These are phyloP conservation scores for Streptanthus diversifolius DNA, from an alignment of 345 rosid genomes.

Conservation along the genomic window DNA sequence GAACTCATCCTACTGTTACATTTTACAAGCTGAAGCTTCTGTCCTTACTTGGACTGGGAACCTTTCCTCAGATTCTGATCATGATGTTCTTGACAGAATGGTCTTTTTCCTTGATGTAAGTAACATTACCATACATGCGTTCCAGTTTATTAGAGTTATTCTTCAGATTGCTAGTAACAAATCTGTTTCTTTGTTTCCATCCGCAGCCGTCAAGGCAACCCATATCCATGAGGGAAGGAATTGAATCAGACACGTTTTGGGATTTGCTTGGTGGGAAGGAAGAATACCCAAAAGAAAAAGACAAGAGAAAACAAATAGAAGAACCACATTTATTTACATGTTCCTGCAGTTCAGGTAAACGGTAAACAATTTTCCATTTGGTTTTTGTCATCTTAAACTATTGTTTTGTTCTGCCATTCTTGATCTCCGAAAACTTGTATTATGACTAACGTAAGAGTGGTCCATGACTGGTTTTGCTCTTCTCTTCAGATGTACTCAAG, in stretches of 20 bases:
- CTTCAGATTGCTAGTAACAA: background rate
- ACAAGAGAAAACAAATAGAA: conserved; percentile 43
- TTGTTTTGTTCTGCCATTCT: conserved; percentile 42
- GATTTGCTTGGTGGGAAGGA: conserved; percentile 70
- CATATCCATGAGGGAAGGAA: conserved; percentile 67
- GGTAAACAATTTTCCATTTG: conserved; percentile 33
- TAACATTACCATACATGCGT: background rate
- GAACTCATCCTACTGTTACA: conserved; percentile 78
- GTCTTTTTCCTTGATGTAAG: conserved; percentile 66
- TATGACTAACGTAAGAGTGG: conserved; percentile 43
- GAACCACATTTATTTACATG: conserved; percentile 62
- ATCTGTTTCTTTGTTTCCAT: conserved; percentile 13
- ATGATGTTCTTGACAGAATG: conserved; percentile 74
- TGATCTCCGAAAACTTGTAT: conserved; percentile 45
- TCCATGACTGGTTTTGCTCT: conserved; percentile 43
- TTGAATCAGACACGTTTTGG: conserved; percentile 82
- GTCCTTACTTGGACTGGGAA: conserved; percentile 74
- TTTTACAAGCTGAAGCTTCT: conserved; percentile 57
- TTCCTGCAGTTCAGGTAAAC: conserved; percentile 50
- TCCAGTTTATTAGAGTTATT: background rate
- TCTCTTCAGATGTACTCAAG: conserved; percentile 70
- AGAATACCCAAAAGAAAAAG: conserved; percentile 69
- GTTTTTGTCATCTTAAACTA: conserved; percentile 30
- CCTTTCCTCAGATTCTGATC: conserved; percentile 58
- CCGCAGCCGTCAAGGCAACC: conserved; percentile 74